These are phyloP conservation scores for Cordyceps pruinosa DNA, from an alignment of 2,329 filamentous ascomycete genomes.

Conservation along the genomic window DNA sequence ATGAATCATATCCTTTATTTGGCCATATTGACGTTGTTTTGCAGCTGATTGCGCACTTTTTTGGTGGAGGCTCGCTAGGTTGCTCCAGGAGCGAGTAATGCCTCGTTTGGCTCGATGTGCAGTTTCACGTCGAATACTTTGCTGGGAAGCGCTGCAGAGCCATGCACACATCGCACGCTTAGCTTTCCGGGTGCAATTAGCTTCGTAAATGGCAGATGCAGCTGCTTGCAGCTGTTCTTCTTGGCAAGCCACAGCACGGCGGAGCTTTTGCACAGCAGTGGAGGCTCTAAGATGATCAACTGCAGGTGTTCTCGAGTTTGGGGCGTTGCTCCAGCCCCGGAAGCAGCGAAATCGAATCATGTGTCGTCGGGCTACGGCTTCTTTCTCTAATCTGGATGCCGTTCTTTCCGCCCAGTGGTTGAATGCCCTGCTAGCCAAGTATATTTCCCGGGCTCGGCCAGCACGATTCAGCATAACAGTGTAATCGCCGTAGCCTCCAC, in stretches of 20 bases:
- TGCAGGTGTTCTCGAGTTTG: conserved; percentile 23
- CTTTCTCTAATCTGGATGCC: conserved; percentile 57
- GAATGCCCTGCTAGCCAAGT: conserved; percentile 39
- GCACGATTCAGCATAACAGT: conserved; percentile 41
- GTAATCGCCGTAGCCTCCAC: background rate
- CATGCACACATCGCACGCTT: conserved; percentile 22
- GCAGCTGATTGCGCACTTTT: background rate
- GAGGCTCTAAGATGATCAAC: conserved; percentile 24
- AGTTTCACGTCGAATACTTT: conserved; percentile 17
- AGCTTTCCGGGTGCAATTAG: conserved; percentile 18
- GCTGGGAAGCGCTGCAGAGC: conserved; percentile 21
- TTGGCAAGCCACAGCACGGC: conserved; percentile 22
- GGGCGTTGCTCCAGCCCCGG: conserved; percentile 28
- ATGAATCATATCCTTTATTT: conserved; percentile 27
- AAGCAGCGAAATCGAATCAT: conserved; percentile 53
- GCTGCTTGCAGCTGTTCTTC: conserved; percentile 22
- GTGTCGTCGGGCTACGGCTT: conserved; percentile 61
- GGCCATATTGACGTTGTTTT: conserved; percentile 22
- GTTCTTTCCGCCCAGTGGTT: conserved; percentile 58
- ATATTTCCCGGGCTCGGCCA: conserved; percentile 56
- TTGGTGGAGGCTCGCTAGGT: conserved; percentile 3
- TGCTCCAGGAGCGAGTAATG: conserved; percentile 20
- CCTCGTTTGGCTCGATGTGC: conserved; percentile 16
- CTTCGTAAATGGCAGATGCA: conserved; percentile 19
- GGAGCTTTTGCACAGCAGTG: conserved; percentile 28